A percentile compares a stretch with the other conserved stretches of the same genome.
Evolutionary conservation across 2,329 filamentous ascomycete genomes (phyloP).

Genomic region (Colletotrichum camelliae): DNA sequence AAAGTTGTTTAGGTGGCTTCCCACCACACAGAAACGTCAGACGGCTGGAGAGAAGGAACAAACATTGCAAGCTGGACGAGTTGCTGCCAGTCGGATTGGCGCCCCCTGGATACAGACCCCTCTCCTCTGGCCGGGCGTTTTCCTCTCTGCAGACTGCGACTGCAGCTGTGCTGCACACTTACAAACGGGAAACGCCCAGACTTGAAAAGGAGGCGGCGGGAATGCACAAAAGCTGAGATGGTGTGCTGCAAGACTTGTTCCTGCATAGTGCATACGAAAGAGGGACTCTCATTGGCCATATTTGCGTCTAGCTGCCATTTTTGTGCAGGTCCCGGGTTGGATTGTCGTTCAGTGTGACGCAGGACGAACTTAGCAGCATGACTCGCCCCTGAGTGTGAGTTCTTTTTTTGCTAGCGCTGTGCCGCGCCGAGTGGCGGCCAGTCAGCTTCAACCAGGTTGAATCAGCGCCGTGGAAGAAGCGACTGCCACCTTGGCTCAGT

Average conservation of each 20-base stretch:
- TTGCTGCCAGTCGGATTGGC: not conserved
- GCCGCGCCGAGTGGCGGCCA: conserved; percentile 17
- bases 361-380: conserved; percentile 6
- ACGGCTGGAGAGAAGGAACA: conserved; percentile 3
- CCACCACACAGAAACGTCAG: not conserved
- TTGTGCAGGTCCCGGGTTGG: conserved; percentile 4
- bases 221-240: conserved; percentile 10
- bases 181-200: not conserved
- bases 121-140: not conserved
- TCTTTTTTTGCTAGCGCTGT: conserved; percentile 2
- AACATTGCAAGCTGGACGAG: not conserved
- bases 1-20: not conserved
- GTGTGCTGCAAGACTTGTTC: conserved; percentile 5
- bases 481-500: not conserved
- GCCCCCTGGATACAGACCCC: not conserved
- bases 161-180: not conserved
- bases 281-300: not conserved
- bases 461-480: not conserved
- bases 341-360: conserved; percentile 6
- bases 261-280: conserved; percentile 8
- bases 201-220: conserved; percentile 8
- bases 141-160: not conserved
- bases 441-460: not conserved
- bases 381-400: conserved; percentile 7
- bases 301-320: not conserved